These are phyloP conservation scores for Emmonsiellopsis sp. DNA, from an alignment of 2,329 filamentous ascomycete genomes.

Conservation along the genomic window DNA sequence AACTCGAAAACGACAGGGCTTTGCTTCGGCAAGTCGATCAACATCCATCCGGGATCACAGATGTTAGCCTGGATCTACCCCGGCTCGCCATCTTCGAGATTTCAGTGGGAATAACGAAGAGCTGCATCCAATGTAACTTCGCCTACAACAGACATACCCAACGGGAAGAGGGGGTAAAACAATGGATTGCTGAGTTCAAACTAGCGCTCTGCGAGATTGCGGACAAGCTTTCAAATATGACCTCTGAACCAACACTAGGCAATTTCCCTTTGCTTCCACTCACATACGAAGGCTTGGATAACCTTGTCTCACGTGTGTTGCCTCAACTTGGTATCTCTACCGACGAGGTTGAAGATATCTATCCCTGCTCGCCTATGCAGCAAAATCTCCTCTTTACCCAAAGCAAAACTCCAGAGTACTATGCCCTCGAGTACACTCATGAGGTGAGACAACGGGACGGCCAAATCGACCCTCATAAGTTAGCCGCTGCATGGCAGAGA, in stretches of 20 bases:
- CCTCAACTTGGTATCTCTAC: slow-evolving; percentile 23
- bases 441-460: slow-evolving; percentile 17
- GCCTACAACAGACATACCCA: slow-evolving; percentile 40
- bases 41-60: slow-evolving; percentile 29
- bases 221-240: slow-evolving; percentile 16
- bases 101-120: slow-evolving; percentile 39
- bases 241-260: slow-evolving; percentile 27
- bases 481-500: slow-evolving; percentile 24
- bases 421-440: slow-evolving; percentile 28
- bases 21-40: slow-evolving; percentile 32
- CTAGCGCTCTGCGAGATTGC: slow-evolving; percentile 22
- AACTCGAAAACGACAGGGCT: slow-evolving; percentile 36
- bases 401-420: slow-evolving; percentile 24
- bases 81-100: slow-evolving; percentile 44
- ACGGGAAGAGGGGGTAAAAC: slow-evolving; percentile 31
- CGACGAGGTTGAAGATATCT: slow-evolving; percentile 33
- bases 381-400: slow-evolving; percentile 26
- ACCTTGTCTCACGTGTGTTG: slow-evolving; percentile 27
- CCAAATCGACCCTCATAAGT: slow-evolving; percentile 16
- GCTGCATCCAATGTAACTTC: slow-evolving; percentile 39
- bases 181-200: slow-evolving; percentile 35
- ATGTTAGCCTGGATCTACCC: slow-evolving; percentile 34
- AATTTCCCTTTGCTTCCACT: slow-evolving; percentile 38
- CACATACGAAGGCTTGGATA: slow-evolving; percentile 32
- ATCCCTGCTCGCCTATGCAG: slow-evolving; percentile 12